Evolutionary conservation across 163 green algal species (phyloP), one percentile per base, ranked within the genome.

Genomic region (Coccomyxa subellipsoidea): DNA sequence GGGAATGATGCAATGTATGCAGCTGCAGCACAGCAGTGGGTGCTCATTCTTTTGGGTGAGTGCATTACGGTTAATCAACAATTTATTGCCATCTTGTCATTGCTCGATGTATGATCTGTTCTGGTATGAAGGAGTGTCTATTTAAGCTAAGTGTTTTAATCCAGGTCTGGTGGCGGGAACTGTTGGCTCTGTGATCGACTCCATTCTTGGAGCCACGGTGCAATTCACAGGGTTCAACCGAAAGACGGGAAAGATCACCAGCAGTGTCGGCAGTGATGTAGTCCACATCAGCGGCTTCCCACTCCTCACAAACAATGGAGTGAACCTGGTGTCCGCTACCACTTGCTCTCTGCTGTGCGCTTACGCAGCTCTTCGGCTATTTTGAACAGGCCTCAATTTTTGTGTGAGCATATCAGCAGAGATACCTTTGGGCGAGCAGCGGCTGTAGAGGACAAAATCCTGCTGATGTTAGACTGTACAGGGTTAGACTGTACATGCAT

Each of bases 191-290:
- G 59, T 98, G 29, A 76, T 98, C 8, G 96, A 99, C 88, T 97
- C 91, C 0, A 18, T 98, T 23, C 89, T 99, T 32, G 96, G 96
- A 2, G 96, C 96, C 25, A 97, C 95, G 1, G 53, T 99, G 32
- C 96, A 99, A 89, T 98, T 95, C 85, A 94, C 89, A 23, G 95
- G 76, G 9, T 97, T 92, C 82, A 92, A 96, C 78, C 35, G 75
- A 6, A 54, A 77, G 0, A 92, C 81, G 0, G 70, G 85, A 0
- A 93, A 93, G 37, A 84, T 98, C 0, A 95, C 93, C 7, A 86
- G 84, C 79, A 88, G 83, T 29, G 92, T 91, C 0, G 95, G 94
- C 10, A 87, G 90, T 9, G 84, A 87, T 34, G 93, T 99, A 31
- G 18, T 80, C 84, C 88, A 87, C 72, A 98, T 99, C 81, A 89